Base-by-base conservation (phyloP, 352 stramenopile genomes). In the Phytopythium kandeliae region DNA sequence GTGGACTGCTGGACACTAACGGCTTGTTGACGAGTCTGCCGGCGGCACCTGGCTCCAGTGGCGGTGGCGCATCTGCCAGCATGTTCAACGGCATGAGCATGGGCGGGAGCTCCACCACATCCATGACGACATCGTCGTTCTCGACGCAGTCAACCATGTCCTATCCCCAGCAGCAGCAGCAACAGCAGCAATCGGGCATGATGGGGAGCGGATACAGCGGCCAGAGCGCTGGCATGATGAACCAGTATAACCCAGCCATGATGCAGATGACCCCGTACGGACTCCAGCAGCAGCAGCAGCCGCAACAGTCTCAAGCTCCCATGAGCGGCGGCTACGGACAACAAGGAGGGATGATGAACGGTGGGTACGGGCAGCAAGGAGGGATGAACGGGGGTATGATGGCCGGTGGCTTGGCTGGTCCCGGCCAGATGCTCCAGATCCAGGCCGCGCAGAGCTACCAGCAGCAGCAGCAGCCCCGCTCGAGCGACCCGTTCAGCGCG, bases 181-280 rank as follows among this genome's bases (percentile, higher is more conserved):
- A 31, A 9, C 28, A 57, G 41, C 47, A 65, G 26, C 42, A 42
- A n/a, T 43, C 56, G 50, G 51, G 44, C 17, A 42, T 54, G 52
- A 61, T 56, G 45, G 43, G 53, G 28, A 55, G 51, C 17, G 42
- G 52, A 43, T 74, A 81, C 44, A 55, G 55, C 30, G 68, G 63
- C 43, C 63, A 64, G 35, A 34, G n/a, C 12, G 62, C 57, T 36
- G 65, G 62, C 21, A 69, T 77, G 54, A 72, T 67, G 51, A 66
- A 74, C 36, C 65, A 85, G 55, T 75, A 84, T 63, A 84, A 80
- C 50, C 60, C 69, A 17, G 64, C 54, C 30, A 79, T 83, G 73
- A 83, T 83, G 69, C 80, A 91, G 57, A 83, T 91, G 73, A 85
- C 74, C 28, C 79, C 79, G 55, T 91, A 89, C 57, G 80, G 80